phyloP scores from a whole-genome alignment of 140 eudicot genomes.

The Flaveria floridana region DNA sequence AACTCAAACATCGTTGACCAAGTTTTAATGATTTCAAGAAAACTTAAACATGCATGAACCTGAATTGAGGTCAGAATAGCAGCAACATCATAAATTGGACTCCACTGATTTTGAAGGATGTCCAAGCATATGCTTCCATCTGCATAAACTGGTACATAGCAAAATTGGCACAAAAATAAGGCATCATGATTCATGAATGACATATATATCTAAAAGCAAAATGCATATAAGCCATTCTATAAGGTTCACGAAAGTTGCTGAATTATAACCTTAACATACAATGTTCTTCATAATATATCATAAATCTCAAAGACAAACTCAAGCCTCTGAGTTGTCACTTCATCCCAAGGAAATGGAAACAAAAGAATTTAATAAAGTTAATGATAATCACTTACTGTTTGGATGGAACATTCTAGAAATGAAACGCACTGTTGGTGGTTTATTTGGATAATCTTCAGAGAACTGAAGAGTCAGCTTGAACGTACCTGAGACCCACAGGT shows the following conservation, averaged over 20 bases:
- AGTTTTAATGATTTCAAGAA: slow-evolving; percentile 11
- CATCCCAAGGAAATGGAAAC: not conserved
- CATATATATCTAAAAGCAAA: slow-evolving; percentile 17
- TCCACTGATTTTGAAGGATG: slow-evolving; percentile 69
- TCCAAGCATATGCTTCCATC: slow-evolving; percentile 71
- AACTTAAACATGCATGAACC: slow-evolving; percentile 29
- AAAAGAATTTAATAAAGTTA: not conserved
- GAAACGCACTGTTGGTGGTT: slow-evolving; percentile 71
- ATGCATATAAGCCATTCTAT: not conserved
- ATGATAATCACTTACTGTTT: slow-evolving; percentile 49
- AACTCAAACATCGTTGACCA: not conserved
- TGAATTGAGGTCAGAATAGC: slow-evolving; percentile 66
- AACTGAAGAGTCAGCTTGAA: slow-evolving; percentile 65
- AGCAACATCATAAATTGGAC: slow-evolving; percentile 71
- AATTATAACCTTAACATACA: slow-evolving; percentile 1
- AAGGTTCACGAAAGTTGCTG: not conserved
- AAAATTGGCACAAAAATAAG: slow-evolving; percentile 1
- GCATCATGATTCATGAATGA: slow-evolving; percentile 4
- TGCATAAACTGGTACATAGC: slow-evolving; percentile 52
- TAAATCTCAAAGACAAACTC: slow-evolving; percentile 8
- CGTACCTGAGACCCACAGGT: slow-evolving; percentile 47
- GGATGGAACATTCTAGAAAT: slow-evolving; percentile 72
- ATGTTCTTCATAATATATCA: slow-evolving; percentile 17
- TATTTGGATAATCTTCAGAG: slow-evolving; percentile 65
- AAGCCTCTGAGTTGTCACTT: not conserved